These are phyloP conservation scores for Russula abietina DNA, from an alignment of 768 basidiomycete species.

Conservation along the genomic window DNA sequence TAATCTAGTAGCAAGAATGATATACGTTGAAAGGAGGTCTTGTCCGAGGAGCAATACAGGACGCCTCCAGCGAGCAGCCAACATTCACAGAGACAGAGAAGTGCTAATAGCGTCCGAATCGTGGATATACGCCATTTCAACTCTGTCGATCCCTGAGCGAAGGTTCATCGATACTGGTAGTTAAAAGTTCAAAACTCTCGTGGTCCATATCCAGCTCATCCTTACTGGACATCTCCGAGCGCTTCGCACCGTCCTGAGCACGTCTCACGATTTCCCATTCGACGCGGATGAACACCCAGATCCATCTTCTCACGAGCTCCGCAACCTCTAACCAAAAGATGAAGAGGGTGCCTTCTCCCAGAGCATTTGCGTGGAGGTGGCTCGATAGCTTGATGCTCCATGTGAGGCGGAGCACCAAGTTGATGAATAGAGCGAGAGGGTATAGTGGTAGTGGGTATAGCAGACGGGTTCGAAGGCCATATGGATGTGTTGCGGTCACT, in stretches of 20 bases:
- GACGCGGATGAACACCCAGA: constrained; percentile 95
- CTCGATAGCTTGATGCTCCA: constrained; percentile 90
- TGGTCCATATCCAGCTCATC: neutral
- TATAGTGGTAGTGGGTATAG: constrained; percentile 80
- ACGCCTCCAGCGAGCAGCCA: neutral
- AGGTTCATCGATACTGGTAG: neutral
- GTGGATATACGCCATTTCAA: neutral
- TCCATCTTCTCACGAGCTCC: constrained; percentile 87
- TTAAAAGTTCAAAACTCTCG: constrained; percentile 14
- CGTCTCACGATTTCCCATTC: constrained; percentile 76
- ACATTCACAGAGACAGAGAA: neutral
- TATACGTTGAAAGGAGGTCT: neutral
- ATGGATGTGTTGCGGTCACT: constrained; percentile 41
- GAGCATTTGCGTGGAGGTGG: constrained; percentile 74
- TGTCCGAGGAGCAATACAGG: neutral
- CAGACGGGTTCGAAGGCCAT: constrained; percentile 68
- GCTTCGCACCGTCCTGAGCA: constrained; percentile 6
- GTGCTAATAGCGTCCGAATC: neutral
- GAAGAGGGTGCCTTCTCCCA: constrained; percentile 56
- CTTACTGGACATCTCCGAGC: neutral
- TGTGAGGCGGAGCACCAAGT: constrained; percentile 83
- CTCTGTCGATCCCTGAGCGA: constrained; percentile 4
- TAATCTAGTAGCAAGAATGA: neutral
- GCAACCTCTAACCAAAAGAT: constrained; percentile 90
- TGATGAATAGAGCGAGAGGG: constrained; percentile 73